Conservation (phyloP, 179 eudicot genomes). For the Vitellaria paradoxa region DNA sequence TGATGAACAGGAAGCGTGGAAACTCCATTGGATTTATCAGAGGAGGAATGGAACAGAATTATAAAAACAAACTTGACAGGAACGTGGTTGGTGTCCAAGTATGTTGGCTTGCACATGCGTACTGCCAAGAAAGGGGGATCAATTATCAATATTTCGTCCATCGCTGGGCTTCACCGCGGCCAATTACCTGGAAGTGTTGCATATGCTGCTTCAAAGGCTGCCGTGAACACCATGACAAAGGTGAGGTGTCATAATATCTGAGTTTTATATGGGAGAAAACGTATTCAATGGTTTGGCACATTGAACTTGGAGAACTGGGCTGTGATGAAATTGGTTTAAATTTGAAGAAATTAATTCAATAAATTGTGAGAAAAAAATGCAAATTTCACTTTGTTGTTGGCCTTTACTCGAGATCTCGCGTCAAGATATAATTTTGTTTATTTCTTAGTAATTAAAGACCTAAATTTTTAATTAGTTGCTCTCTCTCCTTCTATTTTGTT, state of each 20-base stretch:
- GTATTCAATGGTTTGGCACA: too few species aligned
- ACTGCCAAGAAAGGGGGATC: slow-evolving; percentile 55
- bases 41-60: slow-evolving; percentile 34
- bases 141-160: slow-evolving; percentile 57
- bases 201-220: slow-evolving; percentile 56
- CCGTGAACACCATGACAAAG: slow-evolving; percentile 43
- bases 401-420: too few species aligned
- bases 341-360: too few species aligned
- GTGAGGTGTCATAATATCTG: slow-evolving; percentile 20
- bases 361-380: too few species aligned
- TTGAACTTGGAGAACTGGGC: too few species aligned
- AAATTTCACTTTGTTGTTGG: too few species aligned
- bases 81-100: slow-evolving; percentile 36
- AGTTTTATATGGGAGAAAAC: too few species aligned
- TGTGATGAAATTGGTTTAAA: too few species aligned
- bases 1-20: slow-evolving; percentile 20
- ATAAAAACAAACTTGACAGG: slow-evolving; percentile 30
- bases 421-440: too few species aligned
- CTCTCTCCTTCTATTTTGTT: too few species aligned
- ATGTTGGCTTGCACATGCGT: slow-evolving; percentile 41
- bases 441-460: too few species aligned
- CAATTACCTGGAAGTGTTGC: slow-evolving; percentile 46
- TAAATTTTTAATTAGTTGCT: too few species aligned
- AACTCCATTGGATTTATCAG: slow-evolving; percentile 23
- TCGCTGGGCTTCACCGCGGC: slow-evolving; percentile 53